Base-by-base conservation (phyloP, 1,139 yeast genomes). In the Nakaseomyces bracarensis region DNA sequence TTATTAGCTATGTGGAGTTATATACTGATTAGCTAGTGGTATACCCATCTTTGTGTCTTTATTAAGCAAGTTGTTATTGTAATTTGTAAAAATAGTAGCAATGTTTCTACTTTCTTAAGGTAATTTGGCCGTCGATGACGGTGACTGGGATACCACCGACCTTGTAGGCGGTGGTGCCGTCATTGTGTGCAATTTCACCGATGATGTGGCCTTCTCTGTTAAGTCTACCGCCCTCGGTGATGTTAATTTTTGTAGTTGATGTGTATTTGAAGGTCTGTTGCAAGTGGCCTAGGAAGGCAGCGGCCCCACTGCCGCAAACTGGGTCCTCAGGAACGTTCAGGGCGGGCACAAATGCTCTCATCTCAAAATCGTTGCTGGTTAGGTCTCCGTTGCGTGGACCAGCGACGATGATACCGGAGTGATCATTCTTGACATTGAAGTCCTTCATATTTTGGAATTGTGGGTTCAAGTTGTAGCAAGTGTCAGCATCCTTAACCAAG, bases 301-400 rank as follows among this genome's bases (percentile, higher is more conserved):
- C 65, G 2, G 54, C 72, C 10, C 77, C 77, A 47, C 71, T 65
- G 3, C 77, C 78, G 54, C 77, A 72, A 3, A 71, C 77, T 2
- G 77, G 76, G 51, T 72, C 78, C 46, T 73, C 78, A 18, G 50
- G 37, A 1, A 65, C 63, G 9, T 66, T 68, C 3, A 47, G 49
- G 2, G 34, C 43, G 1, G 72, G 70, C 2, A 69, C 69, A 50
- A 72, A 68, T 10, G 71, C 69, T 47, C 78, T 63, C 43, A 57
- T 58, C 45, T 57, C 62, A 39, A 49, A 55, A n/a, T 50, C 49
- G 27, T 43, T 39, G 7, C 20, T 34, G 15, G 11, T n/a, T 3
- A 16, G 14, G 27, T 43, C 40, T 3, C 23, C 38, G 15, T 21
- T 15, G 4, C 26, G 27, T 9, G 49, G 51, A 5, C 74, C 74